Conservation (phyloP, 257 asterid species). For the Coffea canephora region DNA sequence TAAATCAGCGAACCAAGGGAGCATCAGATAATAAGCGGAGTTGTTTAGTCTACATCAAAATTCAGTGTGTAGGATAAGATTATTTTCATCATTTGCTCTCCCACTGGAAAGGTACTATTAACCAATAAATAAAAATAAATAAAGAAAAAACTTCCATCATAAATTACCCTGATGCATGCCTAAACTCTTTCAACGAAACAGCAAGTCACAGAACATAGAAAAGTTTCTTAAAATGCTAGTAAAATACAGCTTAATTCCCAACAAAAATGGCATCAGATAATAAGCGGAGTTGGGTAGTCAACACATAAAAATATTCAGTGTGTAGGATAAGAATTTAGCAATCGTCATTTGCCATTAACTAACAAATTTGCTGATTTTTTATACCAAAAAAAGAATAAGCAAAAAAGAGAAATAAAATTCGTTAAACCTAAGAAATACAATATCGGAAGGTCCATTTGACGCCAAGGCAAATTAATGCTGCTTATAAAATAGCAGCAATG, state of each 20-base stretch:
- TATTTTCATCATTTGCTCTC: constrained; percentile 26
- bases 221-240: not conserved
- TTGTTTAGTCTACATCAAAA: constrained; percentile 18
- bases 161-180: not conserved
- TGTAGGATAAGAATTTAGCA: constrained; percentile 48
- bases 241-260: not conserved
- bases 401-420: not conserved
- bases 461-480: constrained; percentile 44
- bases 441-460: constrained; percentile 77
- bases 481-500: constrained; percentile 34
- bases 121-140: too few species aligned
- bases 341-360: constrained; percentile 46
- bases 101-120: not conserved
- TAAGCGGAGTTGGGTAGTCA: constrained; percentile 66
- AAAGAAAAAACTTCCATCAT: not conserved
- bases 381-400: not conserved
- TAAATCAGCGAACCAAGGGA: too few species aligned
- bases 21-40: constrained; percentile 35
- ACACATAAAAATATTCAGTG: constrained; percentile 50
- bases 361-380: not conserved
- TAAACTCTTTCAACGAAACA: not conserved
- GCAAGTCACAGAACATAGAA: not conserved
- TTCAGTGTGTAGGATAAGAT: constrained; percentile 27
- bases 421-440: not conserved
- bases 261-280: constrained; percentile 60